phyloP scores from a whole-genome alignment of 208 protist genomes.

The Acanthamoeba quina region DNA sequence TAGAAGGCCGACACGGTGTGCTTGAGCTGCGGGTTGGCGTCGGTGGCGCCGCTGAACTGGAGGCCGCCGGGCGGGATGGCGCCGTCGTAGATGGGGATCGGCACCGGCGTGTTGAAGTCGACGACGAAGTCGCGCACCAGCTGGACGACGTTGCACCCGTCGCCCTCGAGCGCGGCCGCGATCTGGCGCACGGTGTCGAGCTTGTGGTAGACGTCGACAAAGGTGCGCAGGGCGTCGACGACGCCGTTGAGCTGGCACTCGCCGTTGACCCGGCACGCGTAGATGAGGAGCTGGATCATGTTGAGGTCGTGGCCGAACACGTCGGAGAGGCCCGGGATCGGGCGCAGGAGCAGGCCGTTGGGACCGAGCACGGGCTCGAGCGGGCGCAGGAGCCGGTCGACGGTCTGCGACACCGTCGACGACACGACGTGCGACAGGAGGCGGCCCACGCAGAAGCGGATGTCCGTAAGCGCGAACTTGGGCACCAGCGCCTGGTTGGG shows the following conservation, averaged over 20 bases:
- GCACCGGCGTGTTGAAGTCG: conserved; percentile 11
- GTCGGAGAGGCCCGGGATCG: conserved; percentile 60
- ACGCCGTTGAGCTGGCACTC: conserved; percentile 13
- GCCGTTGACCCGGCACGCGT: conserved; percentile 2
- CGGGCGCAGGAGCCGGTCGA: conserved; percentile 32
- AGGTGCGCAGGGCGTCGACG: conserved; percentile 5
- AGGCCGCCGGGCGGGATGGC: conserved; percentile 35
- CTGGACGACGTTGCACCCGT: conserved; percentile 59
- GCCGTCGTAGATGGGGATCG: not conserved
- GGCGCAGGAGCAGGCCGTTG: conserved; percentile 39
- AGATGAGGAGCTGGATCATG: conserved; percentile 24
- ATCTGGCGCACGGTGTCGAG: not conserved
- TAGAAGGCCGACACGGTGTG: not conserved
- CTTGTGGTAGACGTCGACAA: conserved; percentile 4
- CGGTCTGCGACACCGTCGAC: not conserved
- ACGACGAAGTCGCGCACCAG: conserved; percentile 6
- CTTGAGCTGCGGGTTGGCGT: not conserved
- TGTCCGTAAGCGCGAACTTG: not conserved
- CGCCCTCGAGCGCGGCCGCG: not conserved
- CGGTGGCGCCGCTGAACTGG: not conserved
- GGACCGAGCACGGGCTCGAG: conserved; percentile 65
- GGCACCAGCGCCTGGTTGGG: not conserved
- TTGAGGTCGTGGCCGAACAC: conserved; percentile 63
- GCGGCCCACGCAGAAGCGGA: conserved; percentile 54
- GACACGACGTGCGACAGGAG: conserved; percentile 7